These are phyloP conservation scores for Sclerotinia trifoliorum DNA, from an alignment of 2,329 filamentous ascomycete species.

Conservation along the genomic window DNA sequence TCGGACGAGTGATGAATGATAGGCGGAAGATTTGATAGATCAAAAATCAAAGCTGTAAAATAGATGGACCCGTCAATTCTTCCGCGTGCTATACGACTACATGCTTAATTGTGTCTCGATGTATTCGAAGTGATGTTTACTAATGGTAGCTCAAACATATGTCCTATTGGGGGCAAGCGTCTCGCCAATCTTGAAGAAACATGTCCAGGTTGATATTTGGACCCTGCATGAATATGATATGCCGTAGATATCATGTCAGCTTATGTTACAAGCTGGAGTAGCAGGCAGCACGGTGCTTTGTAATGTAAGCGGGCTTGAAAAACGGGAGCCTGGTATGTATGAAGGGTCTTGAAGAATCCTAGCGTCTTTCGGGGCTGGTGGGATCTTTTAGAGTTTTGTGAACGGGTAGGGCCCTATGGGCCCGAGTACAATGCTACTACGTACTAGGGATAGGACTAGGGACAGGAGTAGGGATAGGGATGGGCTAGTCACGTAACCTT, in stretches of 20 bases:
- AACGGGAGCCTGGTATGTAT: background rate
- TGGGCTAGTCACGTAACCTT: no score
- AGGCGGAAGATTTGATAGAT: slow-evolving; percentile 36
- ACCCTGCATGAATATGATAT: background rate
- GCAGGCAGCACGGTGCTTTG: no score
- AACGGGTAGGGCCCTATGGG: background rate
- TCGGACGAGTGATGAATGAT: slow-evolving; percentile 26
- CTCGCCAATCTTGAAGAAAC: background rate
- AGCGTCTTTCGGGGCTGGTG: background rate
- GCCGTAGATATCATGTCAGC: background rate
- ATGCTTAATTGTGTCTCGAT: background rate
- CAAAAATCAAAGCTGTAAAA: slow-evolving; percentile 39
- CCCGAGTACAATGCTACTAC: slow-evolving; percentile 10
- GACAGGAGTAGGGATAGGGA: no score
- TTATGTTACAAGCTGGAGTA: background rate
- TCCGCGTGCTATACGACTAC: slow-evolving; percentile 25
- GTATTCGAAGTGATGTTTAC: background rate
- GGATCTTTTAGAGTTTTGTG: background rate
- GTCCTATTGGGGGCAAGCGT: background rate
- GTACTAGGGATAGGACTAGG: no score
- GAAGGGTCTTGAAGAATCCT: background rate
- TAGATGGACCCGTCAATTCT: slow-evolving; percentile 38
- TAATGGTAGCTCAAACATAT: background rate
- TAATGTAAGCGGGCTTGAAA: background rate
- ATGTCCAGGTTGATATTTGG: background rate